Conservation (phyloP, 169 alveolate species). For the Neospora caninum region DNA sequence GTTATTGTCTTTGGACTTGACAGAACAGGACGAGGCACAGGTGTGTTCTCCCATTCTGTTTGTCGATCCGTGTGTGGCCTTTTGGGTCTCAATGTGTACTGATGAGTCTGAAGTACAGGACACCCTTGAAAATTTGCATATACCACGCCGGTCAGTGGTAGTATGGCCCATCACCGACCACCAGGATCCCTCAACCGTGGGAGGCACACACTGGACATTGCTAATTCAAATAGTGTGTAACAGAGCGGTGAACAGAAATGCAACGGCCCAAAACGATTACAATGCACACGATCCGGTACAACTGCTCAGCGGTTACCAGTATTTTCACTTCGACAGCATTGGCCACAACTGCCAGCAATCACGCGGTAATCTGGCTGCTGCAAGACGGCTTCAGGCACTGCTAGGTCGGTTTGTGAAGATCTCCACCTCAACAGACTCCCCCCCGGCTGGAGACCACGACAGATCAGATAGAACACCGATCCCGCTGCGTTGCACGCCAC, state of each 20-base stretch:
- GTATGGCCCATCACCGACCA: conserved; percentile 1
- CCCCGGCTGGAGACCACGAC: neutral
- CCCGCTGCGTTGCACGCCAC: neutral
- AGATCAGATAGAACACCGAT: neutral
- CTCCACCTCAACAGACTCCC: neutral
- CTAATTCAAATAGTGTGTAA: neutral
- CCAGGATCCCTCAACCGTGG: neutral
- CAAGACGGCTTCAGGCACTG: neutral
- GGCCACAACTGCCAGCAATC: neutral
- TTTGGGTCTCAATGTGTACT: neutral
- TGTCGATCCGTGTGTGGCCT: conserved; percentile 8
- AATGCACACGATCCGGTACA: neutral
- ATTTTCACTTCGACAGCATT: conserved; percentile 5
- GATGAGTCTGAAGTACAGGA: neutral
- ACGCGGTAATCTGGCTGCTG: neutral
- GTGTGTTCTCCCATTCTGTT: neutral
- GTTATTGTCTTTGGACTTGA: neutral
- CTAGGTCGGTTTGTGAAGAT: neutral
- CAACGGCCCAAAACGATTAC: neutral
- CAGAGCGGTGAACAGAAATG: neutral
- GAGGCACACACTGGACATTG: conserved; percentile 8
- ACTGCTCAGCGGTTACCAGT: neutral
- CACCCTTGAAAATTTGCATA: neutral
- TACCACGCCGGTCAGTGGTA: neutral
- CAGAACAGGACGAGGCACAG: neutral